Evolutionary conservation across 352 stramenopile species (phyloP), one percentile per base, ranked within the genome.

Genomic region (Globisporangium uncinulatum): DNA sequence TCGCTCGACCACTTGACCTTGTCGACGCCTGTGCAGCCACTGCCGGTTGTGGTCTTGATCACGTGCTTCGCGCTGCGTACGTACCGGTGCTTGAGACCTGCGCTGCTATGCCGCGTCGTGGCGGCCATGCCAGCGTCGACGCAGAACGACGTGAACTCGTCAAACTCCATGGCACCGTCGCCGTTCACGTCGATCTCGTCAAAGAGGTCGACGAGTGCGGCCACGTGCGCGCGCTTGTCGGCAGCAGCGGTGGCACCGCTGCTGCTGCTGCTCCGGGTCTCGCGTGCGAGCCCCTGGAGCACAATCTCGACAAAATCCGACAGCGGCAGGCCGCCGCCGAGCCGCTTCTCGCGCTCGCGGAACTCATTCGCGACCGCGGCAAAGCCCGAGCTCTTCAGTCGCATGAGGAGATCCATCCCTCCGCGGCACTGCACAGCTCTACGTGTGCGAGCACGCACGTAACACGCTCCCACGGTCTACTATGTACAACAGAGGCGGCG

Each of bases 111-210:
- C 15, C 47, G 47, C 6, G 47, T 52, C 17, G 76, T 89, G 8
- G 83, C 79, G 37, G 91, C 69, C 79, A 95, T 93, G 6, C 86
- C 86, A 13, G 83, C 84, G 53, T 93, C 86, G 11, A 94, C 83
- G 58, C 86, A 95, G 54, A 88, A 95, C 21, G 76, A 89, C 44
- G 86, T 93, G 54, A 94, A 92, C 63, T 95, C 86, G 24, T 89
- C 81, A 53, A 92, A 93, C 45, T 95, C 86, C 69, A 94, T 87
- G 3, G 70, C 71, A 6, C 84, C 83, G 41, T 95, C 86, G 29
- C 86, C 86, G 47, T 95, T 95, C 62, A 92, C 89, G 60, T 95
- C 86, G 49, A 95, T 95, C 58, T 88, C 76, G 31, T 94, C 79
- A 37, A 95, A 95, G 11, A 92, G 65, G 39, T 92, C 83, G 9